Evolutionary conservation across 169 alveolate species (phyloP).

Genomic region (Plasmodium billcollinsi): DNA sequence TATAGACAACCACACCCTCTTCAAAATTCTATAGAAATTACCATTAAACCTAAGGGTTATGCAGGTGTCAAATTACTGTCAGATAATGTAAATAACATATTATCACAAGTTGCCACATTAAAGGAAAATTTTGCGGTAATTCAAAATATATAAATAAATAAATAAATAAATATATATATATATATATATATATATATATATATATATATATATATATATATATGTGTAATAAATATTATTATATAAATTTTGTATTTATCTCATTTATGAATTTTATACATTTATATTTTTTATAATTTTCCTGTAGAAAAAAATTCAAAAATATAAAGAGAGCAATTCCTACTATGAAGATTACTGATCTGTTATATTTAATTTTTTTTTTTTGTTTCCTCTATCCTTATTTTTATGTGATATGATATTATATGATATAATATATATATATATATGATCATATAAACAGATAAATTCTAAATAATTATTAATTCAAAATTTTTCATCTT

Average conservation of each 20-base stretch:
- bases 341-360: slow-evolving; percentile 32
- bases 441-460: too few relatives aligned
- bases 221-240: too few relatives aligned
- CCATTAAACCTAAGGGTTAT: slow-evolving; percentile 69
- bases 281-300: slow-evolving; percentile 14
- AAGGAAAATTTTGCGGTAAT: slow-evolving; percentile 49
- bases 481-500: too few relatives aligned
- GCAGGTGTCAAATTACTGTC: slow-evolving; percentile 74
- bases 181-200: not conserved
- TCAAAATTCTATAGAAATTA: slow-evolving; percentile 60
- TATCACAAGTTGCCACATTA: slow-evolving; percentile 37
- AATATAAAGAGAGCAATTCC: slow-evolving; percentile 44
- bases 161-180: not conserved
- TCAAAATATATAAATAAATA: slow-evolving; percentile 19
- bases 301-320: slow-evolving; percentile 44
- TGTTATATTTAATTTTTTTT: not conserved
- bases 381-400: too few relatives aligned
- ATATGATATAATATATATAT: too few relatives aligned
- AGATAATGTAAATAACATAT: slow-evolving; percentile 33
- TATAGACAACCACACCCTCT: slow-evolving; percentile 76
- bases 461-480: too few relatives aligned
- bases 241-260: too few relatives aligned
- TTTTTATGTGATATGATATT: too few relatives aligned
- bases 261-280: not conserved
- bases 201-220: not conserved